Percentiles rank a stretch among this genome's conserved stretches.
phyloP scores from a whole-genome alignment of 2,329 filamentous ascomycete genomes.

The Thermochaetoides dissita region DNA sequence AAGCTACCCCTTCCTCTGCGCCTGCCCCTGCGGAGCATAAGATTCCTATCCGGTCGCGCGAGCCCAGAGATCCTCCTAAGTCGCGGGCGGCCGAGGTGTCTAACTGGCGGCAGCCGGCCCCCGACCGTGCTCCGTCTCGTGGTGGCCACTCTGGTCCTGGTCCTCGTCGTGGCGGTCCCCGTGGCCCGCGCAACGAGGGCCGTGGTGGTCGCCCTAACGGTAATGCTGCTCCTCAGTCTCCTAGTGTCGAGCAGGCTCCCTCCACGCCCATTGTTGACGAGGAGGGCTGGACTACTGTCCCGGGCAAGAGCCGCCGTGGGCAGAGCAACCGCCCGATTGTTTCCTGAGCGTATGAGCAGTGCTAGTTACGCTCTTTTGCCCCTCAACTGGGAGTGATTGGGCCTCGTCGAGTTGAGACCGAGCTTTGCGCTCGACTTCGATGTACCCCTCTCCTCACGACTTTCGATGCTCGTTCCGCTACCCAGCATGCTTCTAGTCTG shows the following conservation, averaged over 20 bases:
- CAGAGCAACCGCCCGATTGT: conserved; percentile 8
- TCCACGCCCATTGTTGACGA: conserved; percentile 33
- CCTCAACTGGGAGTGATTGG: neutral
- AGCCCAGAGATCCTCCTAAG: conserved; percentile 29
- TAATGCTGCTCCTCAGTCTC: conserved; percentile 17
- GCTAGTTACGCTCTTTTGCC: neutral
- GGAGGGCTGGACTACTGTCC: conserved; percentile 52
- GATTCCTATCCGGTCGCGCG: conserved; percentile 24
- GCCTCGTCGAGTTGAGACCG: neutral
- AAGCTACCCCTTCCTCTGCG: conserved; percentile 14
- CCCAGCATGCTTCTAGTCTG: neutral
- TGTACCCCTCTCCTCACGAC: conserved; percentile 1
- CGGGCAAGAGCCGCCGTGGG: conserved; percentile 27
- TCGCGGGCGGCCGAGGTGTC: conserved; percentile 43
- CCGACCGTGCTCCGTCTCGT: conserved; percentile 33
- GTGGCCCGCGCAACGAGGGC: conserved; percentile 30
- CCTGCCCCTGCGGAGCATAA: conserved; percentile 33
- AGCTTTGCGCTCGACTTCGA: neutral
- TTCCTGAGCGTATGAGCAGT: conserved; percentile 11
- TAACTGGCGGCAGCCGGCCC: conserved; percentile 42
- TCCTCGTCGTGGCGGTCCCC: conserved; percentile 28
- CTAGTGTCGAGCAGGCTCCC: conserved; percentile 19
- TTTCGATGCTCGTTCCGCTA: conserved; percentile 1
- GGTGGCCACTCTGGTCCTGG: conserved; percentile 26
- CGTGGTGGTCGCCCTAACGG: conserved; percentile 37